Evolutionary conservation across 1,284 basidiomycete genomes (phyloP).

Genomic region (Tilletiaria anomala): DNA sequence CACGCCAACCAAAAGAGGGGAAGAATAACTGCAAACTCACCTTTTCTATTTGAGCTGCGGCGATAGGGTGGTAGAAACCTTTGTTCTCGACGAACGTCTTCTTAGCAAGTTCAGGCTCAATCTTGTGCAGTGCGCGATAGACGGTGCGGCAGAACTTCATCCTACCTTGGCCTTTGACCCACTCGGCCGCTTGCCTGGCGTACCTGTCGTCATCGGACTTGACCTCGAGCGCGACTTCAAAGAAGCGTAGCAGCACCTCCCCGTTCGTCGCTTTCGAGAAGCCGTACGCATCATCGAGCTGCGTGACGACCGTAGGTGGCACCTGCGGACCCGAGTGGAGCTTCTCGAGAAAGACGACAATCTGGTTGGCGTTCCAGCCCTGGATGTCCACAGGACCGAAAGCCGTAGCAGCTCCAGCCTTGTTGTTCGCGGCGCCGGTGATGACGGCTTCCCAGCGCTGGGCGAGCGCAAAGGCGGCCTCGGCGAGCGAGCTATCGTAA

Average conservation of each 20-base stretch:
- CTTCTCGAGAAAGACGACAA: constrained; percentile 45
- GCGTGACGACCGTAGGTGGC: constrained; percentile 28
- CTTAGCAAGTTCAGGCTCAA: constrained; percentile 52
- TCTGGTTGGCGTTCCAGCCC: constrained; percentile 32
- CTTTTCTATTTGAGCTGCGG: constrained; percentile 32
- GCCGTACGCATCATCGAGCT: constrained; percentile 42
- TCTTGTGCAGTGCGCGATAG: constrained; percentile 44
- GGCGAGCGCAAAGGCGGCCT: constrained; percentile 53
- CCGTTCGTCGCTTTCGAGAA: constrained; percentile 42
- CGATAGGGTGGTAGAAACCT: constrained; percentile 43
- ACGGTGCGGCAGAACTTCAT: constrained; percentile 44
- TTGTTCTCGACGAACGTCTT: constrained; percentile 49
- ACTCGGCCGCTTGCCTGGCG: constrained; percentile 43
- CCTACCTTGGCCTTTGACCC: constrained; percentile 44
- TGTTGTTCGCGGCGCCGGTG: neutral
- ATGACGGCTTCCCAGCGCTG: constrained; percentile 53
- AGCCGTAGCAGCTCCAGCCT: constrained; percentile 15
- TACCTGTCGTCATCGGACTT: constrained; percentile 42
- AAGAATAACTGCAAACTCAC: no score
- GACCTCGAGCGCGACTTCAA: constrained; percentile 42
- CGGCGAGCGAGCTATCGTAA: constrained; percentile 68
- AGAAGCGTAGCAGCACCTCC: constrained; percentile 45
- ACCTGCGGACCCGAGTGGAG: constrained; percentile 39
- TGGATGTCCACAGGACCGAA: constrained; percentile 5
- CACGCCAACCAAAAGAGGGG: no score